Conservation (phyloP, 768 basidiomycete species). For the Cystofilobasidium capitatum region DNA sequence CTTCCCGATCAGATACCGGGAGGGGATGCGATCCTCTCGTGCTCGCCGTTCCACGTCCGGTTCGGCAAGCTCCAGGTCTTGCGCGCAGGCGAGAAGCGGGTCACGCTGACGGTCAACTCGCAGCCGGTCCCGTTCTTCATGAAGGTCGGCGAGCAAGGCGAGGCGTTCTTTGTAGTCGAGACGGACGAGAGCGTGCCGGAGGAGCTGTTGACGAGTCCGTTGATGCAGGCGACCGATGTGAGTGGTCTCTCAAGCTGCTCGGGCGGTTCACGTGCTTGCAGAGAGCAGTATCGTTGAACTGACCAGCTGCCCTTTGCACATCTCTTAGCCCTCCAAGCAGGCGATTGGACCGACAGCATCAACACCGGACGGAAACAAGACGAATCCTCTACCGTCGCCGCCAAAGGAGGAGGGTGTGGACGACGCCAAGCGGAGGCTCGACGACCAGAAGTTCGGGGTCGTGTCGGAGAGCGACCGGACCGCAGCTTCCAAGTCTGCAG, state of each 20-base stretch:
- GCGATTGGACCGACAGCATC: background rate
- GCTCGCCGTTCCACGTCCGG: slow-evolving; percentile 92
- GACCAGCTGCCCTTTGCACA: background rate
- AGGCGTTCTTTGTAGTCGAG: slow-evolving; percentile 98
- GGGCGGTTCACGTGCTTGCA: background rate
- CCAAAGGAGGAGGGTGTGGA: background rate
- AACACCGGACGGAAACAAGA: background rate
- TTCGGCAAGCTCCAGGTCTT: slow-evolving; percentile 97
- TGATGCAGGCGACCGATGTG: slow-evolving; percentile 47
- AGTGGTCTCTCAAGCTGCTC: slow-evolving; percentile 10
- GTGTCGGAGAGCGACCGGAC: background rate
- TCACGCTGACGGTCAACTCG: slow-evolving; percentile 72
- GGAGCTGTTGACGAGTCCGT: slow-evolving; percentile 85
- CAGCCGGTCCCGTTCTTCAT: slow-evolving; percentile 79
- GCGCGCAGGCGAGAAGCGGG: slow-evolving; percentile 91
- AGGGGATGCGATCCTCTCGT: slow-evolving; percentile 48
- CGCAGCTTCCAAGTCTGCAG: background rate
- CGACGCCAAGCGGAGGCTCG: background rate
- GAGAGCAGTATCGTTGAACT: background rate
- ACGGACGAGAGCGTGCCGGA: slow-evolving; percentile 89
- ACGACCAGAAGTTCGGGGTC: slow-evolving; percentile 16
- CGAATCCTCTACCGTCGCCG: slow-evolving; percentile 1
- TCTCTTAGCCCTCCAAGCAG: background rate
- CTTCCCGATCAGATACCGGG: background rate
- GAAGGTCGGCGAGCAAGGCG: slow-evolving; percentile 98